Percentiles rank a stretch among this genome's conserved stretches.
phyloP scores from a whole-genome alignment of 2,329 filamentous ascomycete genomes.

The Didymella exigua region DNA sequence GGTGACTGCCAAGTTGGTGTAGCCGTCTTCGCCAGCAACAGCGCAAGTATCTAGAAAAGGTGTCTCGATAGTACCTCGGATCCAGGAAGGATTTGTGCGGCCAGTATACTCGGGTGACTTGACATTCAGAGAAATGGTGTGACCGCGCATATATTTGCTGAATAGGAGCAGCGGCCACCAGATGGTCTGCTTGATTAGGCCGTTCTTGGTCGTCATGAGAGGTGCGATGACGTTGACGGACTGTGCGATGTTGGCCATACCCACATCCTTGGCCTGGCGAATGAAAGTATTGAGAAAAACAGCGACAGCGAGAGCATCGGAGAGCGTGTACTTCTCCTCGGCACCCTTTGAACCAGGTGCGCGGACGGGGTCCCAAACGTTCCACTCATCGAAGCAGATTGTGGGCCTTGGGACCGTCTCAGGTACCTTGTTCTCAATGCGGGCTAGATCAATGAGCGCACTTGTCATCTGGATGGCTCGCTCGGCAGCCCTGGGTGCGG shows the following conservation, averaged over 20 bases:
- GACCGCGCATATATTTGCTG: slow-evolving; percentile 74
- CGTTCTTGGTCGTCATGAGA: slow-evolving; percentile 70
- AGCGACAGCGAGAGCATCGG: slow-evolving; percentile 75
- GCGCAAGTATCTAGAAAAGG: slow-evolving; percentile 74
- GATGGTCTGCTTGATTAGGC: slow-evolving; percentile 72
- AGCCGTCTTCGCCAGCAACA: slow-evolving; percentile 63
- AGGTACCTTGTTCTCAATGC: slow-evolving; percentile 70
- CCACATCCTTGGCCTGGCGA: slow-evolving; percentile 71
- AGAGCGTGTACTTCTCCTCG: slow-evolving; percentile 73
- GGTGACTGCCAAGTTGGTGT: slow-evolving; percentile 71
- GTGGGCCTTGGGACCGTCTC: slow-evolving; percentile 65
- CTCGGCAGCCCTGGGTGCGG: slow-evolving; percentile 71
- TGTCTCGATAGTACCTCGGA: slow-evolving; percentile 68
- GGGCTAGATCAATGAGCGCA: slow-evolving; percentile 72
- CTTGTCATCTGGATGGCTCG: slow-evolving; percentile 74
- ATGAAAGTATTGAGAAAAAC: slow-evolving; percentile 79
- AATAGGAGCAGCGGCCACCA: slow-evolving; percentile 78
- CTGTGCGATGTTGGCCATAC: slow-evolving; percentile 81
- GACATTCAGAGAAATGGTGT: slow-evolving; percentile 70
- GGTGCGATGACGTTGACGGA: slow-evolving; percentile 79
- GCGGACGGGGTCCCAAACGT: slow-evolving; percentile 76
- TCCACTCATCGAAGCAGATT: slow-evolving; percentile 87
- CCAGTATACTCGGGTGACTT: slow-evolving; percentile 68
- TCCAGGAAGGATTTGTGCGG: slow-evolving; percentile 68
- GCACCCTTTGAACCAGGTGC: slow-evolving; percentile 74